Evolutionary conservation across 1,284 basidiomycete species (phyloP).

Genomic region (Ustilago bromivora): DNA sequence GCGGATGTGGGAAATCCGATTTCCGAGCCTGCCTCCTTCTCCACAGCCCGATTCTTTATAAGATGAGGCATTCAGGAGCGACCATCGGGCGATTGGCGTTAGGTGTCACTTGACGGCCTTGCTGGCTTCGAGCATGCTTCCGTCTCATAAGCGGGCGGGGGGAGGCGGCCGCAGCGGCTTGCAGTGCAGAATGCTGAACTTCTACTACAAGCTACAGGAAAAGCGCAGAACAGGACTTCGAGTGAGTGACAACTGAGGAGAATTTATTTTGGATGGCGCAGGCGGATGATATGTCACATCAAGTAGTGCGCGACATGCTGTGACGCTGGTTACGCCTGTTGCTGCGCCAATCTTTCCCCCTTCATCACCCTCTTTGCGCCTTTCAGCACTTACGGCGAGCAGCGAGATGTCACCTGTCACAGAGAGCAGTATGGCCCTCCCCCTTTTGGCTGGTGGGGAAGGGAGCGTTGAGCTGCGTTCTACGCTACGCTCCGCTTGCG

Average conservation of each 20-base stretch:
- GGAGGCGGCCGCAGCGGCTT: no score
- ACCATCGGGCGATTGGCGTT: not conserved
- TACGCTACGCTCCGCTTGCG: not conserved
- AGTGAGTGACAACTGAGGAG: not conserved
- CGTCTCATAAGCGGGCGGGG: not conserved
- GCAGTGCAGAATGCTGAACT: not conserved
- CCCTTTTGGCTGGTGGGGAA: not conserved
- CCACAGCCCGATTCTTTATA: not conserved
- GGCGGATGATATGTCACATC: constrained; percentile 41
- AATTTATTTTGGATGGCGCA: constrained; percentile 6
- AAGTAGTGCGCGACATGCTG: constrained; percentile 22
- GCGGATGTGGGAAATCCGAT: not conserved
- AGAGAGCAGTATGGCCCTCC: not conserved
- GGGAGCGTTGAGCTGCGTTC: constrained; percentile 19
- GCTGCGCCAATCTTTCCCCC: not conserved
- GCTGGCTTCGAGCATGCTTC: not conserved
- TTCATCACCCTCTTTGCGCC: not conserved
- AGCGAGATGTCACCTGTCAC: not conserved
- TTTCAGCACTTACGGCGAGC: not conserved
- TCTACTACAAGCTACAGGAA: not conserved
- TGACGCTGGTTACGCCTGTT: not conserved
- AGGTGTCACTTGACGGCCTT: no score
- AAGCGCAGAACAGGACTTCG: not conserved
- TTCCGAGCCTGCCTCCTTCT: not conserved
- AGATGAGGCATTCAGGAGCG: not conserved